Conservation (phyloP, 345 rosid species). For the Euclidium syriacum region DNA sequence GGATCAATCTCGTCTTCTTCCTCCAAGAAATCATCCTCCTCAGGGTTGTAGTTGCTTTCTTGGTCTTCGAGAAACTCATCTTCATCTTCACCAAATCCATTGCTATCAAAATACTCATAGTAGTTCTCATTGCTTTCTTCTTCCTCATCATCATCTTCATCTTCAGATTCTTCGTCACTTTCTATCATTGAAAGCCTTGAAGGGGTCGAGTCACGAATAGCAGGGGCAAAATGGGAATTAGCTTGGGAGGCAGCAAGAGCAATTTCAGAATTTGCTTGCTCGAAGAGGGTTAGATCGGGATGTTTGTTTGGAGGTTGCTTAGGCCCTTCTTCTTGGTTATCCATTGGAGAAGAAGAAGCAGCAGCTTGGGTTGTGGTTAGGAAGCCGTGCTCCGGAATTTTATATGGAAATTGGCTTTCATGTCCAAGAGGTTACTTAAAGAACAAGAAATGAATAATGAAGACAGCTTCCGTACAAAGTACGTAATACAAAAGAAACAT, state of each 20-base stretch:
- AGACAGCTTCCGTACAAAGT: constrained; percentile 16
- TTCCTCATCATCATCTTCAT: constrained; percentile 4
- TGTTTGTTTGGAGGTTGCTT: constrained; percentile 13
- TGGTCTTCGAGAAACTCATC: constrained; percentile 43
- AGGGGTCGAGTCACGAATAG: not conserved
- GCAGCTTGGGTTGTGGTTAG: not conserved
- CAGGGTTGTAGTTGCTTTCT: constrained; percentile 32
- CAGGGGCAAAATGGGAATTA: constrained; percentile 7
- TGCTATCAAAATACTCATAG: constrained; percentile 47
- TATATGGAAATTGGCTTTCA: constrained; percentile 12
- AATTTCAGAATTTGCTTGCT: constrained; percentile 29
- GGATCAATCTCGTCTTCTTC: constrained; percentile 67
- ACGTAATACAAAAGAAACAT: constrained; percentile 19
- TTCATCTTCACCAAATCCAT: constrained; percentile 29
- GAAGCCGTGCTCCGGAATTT: not conserved
- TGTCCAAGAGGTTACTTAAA: constrained; percentile 17
- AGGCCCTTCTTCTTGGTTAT: constrained; percentile 10
- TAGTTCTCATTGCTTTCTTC: constrained; percentile 15
- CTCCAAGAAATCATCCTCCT: constrained; percentile 33
- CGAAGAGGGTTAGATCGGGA: constrained; percentile 25
- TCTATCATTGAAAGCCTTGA: constrained; percentile 28
- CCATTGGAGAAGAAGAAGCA: constrained; percentile 14
- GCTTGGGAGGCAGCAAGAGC: constrained; percentile 21
- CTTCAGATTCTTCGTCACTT: constrained; percentile 35
- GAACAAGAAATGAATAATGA: constrained; percentile 19